phyloP scores from a whole-genome alignment of 192 early-diverging fungal species.

The Ramicandelaber brevisporus region DNA sequence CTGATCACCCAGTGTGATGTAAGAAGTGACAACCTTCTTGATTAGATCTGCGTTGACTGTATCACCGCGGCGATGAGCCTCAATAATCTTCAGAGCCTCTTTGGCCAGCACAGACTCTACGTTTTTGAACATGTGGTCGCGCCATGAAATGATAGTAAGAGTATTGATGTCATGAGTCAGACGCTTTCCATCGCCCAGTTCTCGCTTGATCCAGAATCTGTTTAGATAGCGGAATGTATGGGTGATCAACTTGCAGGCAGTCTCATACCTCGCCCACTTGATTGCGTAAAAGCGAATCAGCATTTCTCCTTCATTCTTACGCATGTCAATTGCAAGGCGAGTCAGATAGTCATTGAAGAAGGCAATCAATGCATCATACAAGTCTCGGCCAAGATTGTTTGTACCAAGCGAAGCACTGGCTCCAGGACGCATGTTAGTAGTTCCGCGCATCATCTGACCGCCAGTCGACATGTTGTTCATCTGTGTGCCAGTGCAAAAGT shows the following conservation, averaged over 20 bases:
- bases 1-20: constrained; percentile 45
- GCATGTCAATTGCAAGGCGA: constrained; percentile 22
- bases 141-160: constrained; percentile 49
- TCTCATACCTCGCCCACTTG: constrained; percentile 76
- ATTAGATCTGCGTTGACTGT: constrained; percentile 62
- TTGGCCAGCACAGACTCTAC: constrained; percentile 7
- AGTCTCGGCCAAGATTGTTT: constrained; percentile 27
- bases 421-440: not conserved
- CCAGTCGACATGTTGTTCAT: constrained; percentile 4
- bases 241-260: constrained; percentile 58
- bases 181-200: constrained; percentile 78
- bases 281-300: constrained; percentile 68
- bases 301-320: constrained; percentile 41
- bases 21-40: constrained; percentile 75
- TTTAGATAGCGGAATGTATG: constrained; percentile 89
- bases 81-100: constrained; percentile 16
- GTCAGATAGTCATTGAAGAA: constrained; percentile 24
- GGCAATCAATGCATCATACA: constrained; percentile 30
- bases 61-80: constrained; percentile 70
- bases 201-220: constrained; percentile 89
- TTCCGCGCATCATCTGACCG: not conserved
- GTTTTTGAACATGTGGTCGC: constrained; percentile 43
- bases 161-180: constrained; percentile 80
- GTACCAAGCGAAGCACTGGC: constrained; percentile 13
- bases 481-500: constrained; percentile 15